Base-by-base conservation (phyloP, 176 grass and related monocot genomes). In the Aegilops tauschii region DNA sequence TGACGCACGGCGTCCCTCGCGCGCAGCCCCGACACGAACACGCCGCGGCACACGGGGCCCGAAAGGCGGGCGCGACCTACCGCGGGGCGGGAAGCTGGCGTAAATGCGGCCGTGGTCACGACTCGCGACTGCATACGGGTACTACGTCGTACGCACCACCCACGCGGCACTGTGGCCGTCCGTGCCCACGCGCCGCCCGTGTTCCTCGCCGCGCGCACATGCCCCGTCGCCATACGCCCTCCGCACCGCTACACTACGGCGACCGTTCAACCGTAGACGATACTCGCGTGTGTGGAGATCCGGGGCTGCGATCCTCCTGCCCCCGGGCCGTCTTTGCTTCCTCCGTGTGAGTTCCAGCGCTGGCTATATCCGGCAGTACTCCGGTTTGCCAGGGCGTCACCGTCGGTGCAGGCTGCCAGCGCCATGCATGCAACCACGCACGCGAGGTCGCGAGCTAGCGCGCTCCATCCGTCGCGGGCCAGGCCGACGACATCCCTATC, bases 41-140 rank as follows among this genome's bases (percentile, higher is more conserved):
- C 76, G 73, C 49, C 56, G 35, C 25, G 61, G 34, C 56, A 37
- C 61, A 63, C 56, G 10, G 36, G 12, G 17, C 1, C 52, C 37
- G 83, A 90, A 90, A 86, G 79, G 62, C 83, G n/a, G 61, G n/a
- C 88, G 63, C 83, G 52, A 90, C 88, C 88, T 40, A 90, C 79
- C 83, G 20, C 39, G 39, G 39, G 9, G 9, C 18, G 65, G 56
- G 9, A 9, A 32, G 82, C 68, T 69, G 69, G 61, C 68, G 32
- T 80, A 2, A 58, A 58, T 65, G 23, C 61, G 5, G 64, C 2
- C 28, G 64, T 66, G 27, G 63, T 65, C 61, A 54, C 16, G 5
- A 3, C 31, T 32, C 30, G 30, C 52, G 16, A 0, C 17, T 1
- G 54, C 6, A 8, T 21, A 58, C 54, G 54, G 18, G 54, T 6